Evolutionary conservation across 2,329 filamentous ascomycete genomes (phyloP), one percentile per base, ranked within the genome.

Genomic region (Chaetomium strumarium): DNA sequence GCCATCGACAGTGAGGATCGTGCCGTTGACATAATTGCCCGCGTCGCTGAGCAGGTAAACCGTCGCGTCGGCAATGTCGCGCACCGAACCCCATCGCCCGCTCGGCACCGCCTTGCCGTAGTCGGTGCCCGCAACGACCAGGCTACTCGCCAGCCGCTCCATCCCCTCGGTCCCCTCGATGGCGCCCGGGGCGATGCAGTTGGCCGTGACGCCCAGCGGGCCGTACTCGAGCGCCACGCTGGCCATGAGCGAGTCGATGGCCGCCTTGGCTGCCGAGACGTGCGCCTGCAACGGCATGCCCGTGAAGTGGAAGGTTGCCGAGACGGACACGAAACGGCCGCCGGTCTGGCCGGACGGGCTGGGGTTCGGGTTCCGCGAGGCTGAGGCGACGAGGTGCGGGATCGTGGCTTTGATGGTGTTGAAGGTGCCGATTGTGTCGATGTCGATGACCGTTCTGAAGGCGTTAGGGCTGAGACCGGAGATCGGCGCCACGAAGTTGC

Each of bases 401-500:
- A 96, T 74, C 1, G 90, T 93, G 3, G 92, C 90, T 72, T 97
- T 97, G 65, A 96, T 78, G 2, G 90, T 96, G 74, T 97, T 95
- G 73, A 88, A 99, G 14, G 88, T 95, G 31, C 93, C 93, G 34
- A 97, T 70, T 2, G 96, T 86, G 67, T 97, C 93, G 64, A 99
- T 99, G 56, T 97, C 93, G 63, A 97, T 92, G 59, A 99, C 93
- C 0, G 88, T 78, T 70, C 91, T 95, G 82, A 99, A 95, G 3
- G 89, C 93, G 66, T 97, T 97, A 53, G 87, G 72, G 38, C 83
- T 90, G 46, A 97, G 80, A 57, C 85, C 85, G 38, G 85, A 80
- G 55, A 97, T 85, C 5, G 92, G 87, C 0, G 90, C 86, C 19
- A 99, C 78, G 70, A 97, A 99, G 70, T 99, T 99, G 54, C 93